Percentiles rank a stretch among this genome's conserved stretches.
phyloP scores from a whole-genome alignment of 2,329 filamentous ascomycete species.

The Calonectria henricotiae region DNA sequence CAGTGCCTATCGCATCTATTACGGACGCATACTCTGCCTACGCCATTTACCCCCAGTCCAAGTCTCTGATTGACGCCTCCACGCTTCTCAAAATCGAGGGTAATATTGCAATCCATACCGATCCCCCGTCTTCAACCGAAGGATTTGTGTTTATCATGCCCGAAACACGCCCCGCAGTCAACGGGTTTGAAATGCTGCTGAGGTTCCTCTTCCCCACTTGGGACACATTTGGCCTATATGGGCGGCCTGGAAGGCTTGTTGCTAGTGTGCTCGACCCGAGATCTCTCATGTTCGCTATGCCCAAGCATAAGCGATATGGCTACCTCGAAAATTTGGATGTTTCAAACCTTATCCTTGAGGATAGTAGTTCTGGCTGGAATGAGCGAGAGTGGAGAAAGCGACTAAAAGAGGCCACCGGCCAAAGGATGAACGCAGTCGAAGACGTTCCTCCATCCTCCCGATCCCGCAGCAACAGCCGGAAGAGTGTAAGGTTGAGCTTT shows the following conservation, averaged over 20 bases:
- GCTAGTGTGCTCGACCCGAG: constrained; percentile 89
- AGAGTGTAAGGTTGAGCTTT: constrained; percentile 72
- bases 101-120: constrained; percentile 87
- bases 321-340: constrained; percentile 94
- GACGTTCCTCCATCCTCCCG: constrained; percentile 63
- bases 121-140: constrained; percentile 84
- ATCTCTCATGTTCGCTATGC: constrained; percentile 99
- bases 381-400: constrained; percentile 92
- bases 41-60: constrained; percentile 95
- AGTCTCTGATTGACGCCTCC: constrained; percentile 93
- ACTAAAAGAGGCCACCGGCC: constrained; percentile 89
- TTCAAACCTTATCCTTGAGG: constrained; percentile 82
- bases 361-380: constrained; percentile 83
- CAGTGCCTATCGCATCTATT: constrained; percentile 90
- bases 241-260: constrained; percentile 87
- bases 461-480: constrained; percentile 72
- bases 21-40: constrained; percentile 93
- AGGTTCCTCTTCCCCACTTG: constrained; percentile 94
- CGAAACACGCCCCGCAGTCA: constrained; percentile 91
- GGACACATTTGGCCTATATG: constrained; percentile 93
- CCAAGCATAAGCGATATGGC: constrained; percentile 87
- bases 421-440: constrained; percentile 79
- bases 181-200: constrained; percentile 95
- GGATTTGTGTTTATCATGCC: constrained; percentile 99
- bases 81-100: constrained; percentile 96